Base-by-base conservation (phyloP, 2,329 filamentous ascomycete genomes). In the Beauveria scarabaeidicola region DNA sequence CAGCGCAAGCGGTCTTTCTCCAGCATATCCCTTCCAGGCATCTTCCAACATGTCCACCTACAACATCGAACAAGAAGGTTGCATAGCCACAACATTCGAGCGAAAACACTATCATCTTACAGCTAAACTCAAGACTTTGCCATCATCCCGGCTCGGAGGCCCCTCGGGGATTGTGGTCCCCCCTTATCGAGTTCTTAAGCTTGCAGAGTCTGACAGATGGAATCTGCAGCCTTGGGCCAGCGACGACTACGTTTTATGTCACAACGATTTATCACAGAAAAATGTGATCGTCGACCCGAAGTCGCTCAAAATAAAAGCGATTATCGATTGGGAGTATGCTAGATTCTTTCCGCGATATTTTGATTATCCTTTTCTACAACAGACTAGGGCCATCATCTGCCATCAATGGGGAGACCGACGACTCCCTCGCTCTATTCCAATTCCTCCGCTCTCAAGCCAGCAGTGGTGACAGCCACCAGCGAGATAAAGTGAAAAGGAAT, bases 281-380 rank as follows among this genome's bases (percentile, higher is more conserved):
- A 63, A 64, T 43, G 56, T 62, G 23, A 61, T 63, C 25, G 62
- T 64, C 21, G 60, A 67, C 25, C 62, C 61, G 6, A 55, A 64
- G 1, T 69, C 68, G 4, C 57, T 72, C 29, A 69, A 70, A 47
- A 67, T 74, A 9, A 62, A 59, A 4, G 71, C 70, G 5, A 70
- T 74, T 36, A 65, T 75, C 21, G 73, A 74, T 50, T 74, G 72
- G 72, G 73, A 75, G 61, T 73, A 70, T 59, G 68, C 68, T 1
- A 72, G 72, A 1, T 74, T 71, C 61, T 74, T 63, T 50, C 70
- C 68, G 5, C 41, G 56, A 5, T 59, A 65, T 52, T 72, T 72
- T 61, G 69, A 72, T 54, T 59, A 53, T 32, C 58, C 61, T 0
- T 0, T 70, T 66, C 25, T 69, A 65, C 5, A 52, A 61, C 1